A percentile compares a stretch with the other conserved stretches of the same genome.
These are phyloP conservation scores for Colletotrichum abscissum DNA, from an alignment of 2,329 filamentous ascomycete species.

Conservation along the genomic window DNA sequence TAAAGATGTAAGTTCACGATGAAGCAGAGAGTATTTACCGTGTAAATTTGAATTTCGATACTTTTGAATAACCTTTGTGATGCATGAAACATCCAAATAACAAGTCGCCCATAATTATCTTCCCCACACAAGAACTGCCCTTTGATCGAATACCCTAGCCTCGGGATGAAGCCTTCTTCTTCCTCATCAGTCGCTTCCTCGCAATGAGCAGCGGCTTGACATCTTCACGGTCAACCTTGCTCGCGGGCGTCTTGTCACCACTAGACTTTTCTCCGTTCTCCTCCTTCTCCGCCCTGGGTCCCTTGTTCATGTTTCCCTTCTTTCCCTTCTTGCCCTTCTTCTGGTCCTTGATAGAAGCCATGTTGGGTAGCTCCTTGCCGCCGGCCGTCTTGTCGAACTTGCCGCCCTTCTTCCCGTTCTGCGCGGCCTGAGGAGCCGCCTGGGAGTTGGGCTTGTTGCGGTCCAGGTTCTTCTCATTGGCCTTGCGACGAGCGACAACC, in stretches of 20 bases:
- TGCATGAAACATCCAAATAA: not conserved
- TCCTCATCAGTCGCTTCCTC: conserved; percentile 83
- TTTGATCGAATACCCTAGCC: conserved; percentile 37
- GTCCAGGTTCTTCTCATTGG: conserved; percentile 47
- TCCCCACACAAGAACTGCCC: not conserved
- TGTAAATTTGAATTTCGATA: not conserved
- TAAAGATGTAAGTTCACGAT: not conserved
- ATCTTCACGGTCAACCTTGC: conserved; percentile 43
- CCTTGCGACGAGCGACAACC: conserved; percentile 81
- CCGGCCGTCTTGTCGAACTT: conserved; percentile 44
- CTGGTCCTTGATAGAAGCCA: conserved; percentile 44
- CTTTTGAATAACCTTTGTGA: conserved; percentile 5
- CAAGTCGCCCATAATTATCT: not conserved
- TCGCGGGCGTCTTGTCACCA: conserved; percentile 18
- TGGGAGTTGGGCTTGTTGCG: conserved; percentile 38
- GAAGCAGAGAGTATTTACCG: not conserved
- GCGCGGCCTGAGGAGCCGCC: conserved; percentile 38
- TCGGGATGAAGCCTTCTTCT: conserved; percentile 66
- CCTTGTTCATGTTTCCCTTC: conserved; percentile 41
- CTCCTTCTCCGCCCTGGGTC: conserved; percentile 43
- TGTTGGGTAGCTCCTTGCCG: conserved; percentile 45
- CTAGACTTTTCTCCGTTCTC: conserved; percentile 34
- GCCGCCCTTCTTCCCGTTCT: conserved; percentile 43
- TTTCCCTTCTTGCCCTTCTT: conserved; percentile 48
- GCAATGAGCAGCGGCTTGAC: conserved; percentile 82